Base-by-base conservation (phyloP, 2,329 filamentous ascomycete genomes). In the Akanthomyces muscarius region DNA sequence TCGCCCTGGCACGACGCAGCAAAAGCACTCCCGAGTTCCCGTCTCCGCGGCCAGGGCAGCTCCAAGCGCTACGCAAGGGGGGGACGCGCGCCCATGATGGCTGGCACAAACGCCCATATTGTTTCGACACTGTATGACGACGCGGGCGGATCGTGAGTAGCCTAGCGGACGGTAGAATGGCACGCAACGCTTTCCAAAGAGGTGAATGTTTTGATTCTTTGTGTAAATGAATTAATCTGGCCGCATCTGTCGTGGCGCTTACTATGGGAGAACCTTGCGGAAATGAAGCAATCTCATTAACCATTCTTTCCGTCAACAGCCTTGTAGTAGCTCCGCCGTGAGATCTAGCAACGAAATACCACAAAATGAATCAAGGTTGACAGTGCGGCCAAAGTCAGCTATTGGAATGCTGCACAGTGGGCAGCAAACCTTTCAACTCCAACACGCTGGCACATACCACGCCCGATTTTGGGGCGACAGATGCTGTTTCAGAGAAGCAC, bases 201-300 rank as follows among this genome's bases (percentile, higher is more conserved):
- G 10, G 4, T 36, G 8, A 36, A 10, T 36, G 8, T 36, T 36
- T 1, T 36, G 33, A 36, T 10, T 10, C 8, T 36, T 36, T 36
- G 7, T 2, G 33, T 11, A 36, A 36, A 36, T 36, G 28, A 30
- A 30, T 30, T 30, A 4, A 30, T 30, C 28, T 30, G 28, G 28
- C 28, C 28, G 28, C 2, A 11, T 10, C 7, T 7, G 8, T 36
- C 33, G 33, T 36, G 33, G 33, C 33, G 33, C 33, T 36, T 36
- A 11, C 33, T 36, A 11, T 36, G 33, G 33, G 33, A 36, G 33
- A 36, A 36, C 6, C 33, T 36, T 8, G 33, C 33, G 33, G 30
- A 59, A 51, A 59, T 59, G 56, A 59, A 59, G 33, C 56, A 59
- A 59, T 59, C 45, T 51, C 33, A 8, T 21, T 41, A 10, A 21